A percentile compares a stretch with the other conserved stretches of the same genome.
phyloP scores from a whole-genome alignment of 768 basidiomycete genomes.

The Galerina marginata region DNA sequence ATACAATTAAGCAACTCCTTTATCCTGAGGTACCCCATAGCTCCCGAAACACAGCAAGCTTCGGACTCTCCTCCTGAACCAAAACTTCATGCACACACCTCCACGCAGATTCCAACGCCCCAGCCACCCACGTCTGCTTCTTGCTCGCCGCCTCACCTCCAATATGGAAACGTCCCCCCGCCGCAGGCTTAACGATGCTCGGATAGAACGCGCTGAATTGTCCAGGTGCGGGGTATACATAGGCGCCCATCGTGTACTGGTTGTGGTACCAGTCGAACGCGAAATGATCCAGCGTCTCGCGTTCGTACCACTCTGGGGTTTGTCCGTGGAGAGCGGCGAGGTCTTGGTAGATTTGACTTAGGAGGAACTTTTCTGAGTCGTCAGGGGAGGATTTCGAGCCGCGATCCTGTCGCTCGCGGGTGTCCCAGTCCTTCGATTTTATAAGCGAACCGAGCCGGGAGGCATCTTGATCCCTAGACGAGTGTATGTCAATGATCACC shows the following conservation, averaged over 20 bases:
- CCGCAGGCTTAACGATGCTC: constrained; percentile 25
- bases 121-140: constrained; percentile 36
- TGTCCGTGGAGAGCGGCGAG: constrained; percentile 18
- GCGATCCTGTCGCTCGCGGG: background rate
- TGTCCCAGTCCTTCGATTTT: constrained; percentile 11
- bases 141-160: constrained; percentile 40
- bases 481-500: background rate
- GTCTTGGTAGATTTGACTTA: constrained; percentile 22
- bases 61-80: no score
- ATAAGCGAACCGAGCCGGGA: constrained; percentile 21
- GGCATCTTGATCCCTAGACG: constrained; percentile 22
- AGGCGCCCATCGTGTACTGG: constrained; percentile 36
- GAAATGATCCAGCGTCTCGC: constrained; percentile 28
- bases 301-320: constrained; percentile 29
- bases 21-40: no score
- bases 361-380: constrained; percentile 20
- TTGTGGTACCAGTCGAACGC: constrained; percentile 16
- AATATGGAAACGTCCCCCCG: constrained; percentile 32
- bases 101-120: constrained; percentile 26
- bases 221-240: constrained; percentile 46
- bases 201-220: constrained; percentile 33
- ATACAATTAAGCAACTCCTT: no score
- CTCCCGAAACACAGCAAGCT: no score
- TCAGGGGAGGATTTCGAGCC: constrained; percentile 5
- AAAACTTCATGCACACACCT: no score